Evolutionary conservation across 208 protist species (phyloP).

Genomic region (Porcisia hertigi): DNA sequence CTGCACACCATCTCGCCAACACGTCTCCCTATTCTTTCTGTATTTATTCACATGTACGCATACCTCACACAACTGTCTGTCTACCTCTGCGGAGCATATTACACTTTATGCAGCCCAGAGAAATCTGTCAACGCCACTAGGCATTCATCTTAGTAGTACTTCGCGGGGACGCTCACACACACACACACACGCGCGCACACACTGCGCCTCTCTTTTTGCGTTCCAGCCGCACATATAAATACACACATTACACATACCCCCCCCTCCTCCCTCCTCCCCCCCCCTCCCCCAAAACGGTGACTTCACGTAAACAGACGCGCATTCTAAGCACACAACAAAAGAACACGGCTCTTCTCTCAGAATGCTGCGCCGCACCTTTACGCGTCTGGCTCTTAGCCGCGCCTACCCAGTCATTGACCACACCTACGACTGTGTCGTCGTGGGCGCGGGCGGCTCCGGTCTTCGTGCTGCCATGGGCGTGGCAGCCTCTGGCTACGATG

Average conservation of each 20-base stretch:
- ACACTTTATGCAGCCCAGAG: no score
- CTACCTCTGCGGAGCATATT: no score
- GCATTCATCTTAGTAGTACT: no score
- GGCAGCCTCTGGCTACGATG: slow-evolving; percentile 97
- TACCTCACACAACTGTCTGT: no score
- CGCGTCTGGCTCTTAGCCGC: slow-evolving; percentile 59
- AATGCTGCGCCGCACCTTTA: slow-evolving; percentile 76
- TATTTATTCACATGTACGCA: no score
- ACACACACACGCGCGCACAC: neutral
- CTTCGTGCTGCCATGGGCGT: slow-evolving; percentile 98
- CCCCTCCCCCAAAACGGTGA: neutral
- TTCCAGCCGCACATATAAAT: neutral
- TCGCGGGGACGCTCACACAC: neutral
- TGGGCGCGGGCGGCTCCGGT: slow-evolving; percentile 99
- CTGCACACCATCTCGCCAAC: no score
- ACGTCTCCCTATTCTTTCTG: no score
- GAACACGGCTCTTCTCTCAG: neutral
- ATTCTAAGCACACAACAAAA: neutral
- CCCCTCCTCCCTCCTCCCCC: neutral
- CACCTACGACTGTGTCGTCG: slow-evolving; percentile 98
- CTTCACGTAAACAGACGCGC: slow-evolving; percentile 5
- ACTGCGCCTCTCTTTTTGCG: neutral
- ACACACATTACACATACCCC: neutral
- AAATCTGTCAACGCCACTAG: no score
- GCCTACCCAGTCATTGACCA: slow-evolving; percentile 98